Conservation (phyloP, 2,329 filamentous ascomycete species). For the Colletotrichum sp. region DNA sequence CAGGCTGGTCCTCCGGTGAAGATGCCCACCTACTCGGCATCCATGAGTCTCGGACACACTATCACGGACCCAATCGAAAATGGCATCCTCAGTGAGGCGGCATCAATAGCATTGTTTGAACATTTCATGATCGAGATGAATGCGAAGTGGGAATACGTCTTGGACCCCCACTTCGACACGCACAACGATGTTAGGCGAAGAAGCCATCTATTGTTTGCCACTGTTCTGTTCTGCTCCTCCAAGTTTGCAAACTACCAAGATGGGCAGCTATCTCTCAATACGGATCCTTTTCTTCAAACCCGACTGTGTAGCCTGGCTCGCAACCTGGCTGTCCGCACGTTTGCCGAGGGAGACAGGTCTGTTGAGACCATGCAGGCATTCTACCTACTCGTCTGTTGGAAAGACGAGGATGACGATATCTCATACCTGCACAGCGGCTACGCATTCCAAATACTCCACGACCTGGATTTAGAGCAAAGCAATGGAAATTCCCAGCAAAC, state of each 20-base stretch:
- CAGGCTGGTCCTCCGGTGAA: neutral
- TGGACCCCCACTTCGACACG: neutral
- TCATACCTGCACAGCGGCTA: neutral
- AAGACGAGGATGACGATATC: neutral
- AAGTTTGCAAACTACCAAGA: neutral
- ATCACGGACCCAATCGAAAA: neutral
- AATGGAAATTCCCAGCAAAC: neutral
- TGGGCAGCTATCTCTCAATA: rapidly evolving
- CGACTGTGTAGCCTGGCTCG: neutral
- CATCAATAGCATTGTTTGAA: neutral
- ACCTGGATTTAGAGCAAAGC: neutral
- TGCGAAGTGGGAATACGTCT: neutral
- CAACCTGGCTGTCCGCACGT: neutral
- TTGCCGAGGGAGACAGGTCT: neutral
- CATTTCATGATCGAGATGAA: neutral
- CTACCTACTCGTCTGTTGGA: neutral
- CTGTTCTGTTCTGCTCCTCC: neutral
- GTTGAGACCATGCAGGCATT: neutral
- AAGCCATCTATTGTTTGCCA: neutral
- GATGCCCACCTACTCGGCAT: neutral
- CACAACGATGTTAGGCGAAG: neutral
- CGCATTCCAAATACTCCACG: neutral
- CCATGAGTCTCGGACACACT: neutral
- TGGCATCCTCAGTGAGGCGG: neutral
- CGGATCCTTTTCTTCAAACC: neutral